Conservation (phyloP, 2,329 filamentous ascomycete species). For the Diaporthe nobilis region DNA sequence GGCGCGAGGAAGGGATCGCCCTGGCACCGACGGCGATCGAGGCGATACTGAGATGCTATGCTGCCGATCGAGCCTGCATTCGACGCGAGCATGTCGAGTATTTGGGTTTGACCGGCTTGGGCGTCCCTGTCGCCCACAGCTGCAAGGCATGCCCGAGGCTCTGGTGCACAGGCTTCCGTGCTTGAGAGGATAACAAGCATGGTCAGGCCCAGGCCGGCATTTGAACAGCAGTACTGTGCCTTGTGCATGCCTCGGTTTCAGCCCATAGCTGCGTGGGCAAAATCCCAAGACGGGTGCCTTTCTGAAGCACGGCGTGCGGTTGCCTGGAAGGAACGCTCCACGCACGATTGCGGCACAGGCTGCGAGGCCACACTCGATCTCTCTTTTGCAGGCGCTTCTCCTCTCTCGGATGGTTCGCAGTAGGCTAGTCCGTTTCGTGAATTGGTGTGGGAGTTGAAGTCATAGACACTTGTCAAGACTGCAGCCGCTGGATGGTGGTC, state of each 20-base stretch:
- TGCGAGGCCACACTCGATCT: neutral
- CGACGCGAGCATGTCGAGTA: neutral
- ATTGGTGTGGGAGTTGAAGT: neutral
- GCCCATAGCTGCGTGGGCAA: neutral
- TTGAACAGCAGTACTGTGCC: conserved; percentile 1
- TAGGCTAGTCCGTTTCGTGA: neutral
- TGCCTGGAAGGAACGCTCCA: conserved; percentile 22
- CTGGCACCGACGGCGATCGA: neutral
- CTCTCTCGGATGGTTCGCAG: neutral
- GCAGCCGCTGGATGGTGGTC: neutral
- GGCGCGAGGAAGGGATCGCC: neutral
- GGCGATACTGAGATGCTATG: neutral
- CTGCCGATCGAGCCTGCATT: neutral
- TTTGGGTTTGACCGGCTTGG: neutral
- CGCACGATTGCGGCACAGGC: neutral
- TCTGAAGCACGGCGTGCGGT: neutral
- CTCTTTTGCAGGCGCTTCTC: neutral
- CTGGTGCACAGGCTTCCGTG: neutral
- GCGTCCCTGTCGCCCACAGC: conserved; percentile 4
- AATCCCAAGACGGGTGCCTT: neutral
- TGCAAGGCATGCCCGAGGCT: neutral
- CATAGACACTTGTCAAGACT: neutral
- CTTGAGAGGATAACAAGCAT: neutral
- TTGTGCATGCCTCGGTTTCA: conserved; percentile 18
- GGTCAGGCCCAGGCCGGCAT: conserved; percentile 18